phyloP scores from a whole-genome alignment of 2,329 filamentous ascomycete genomes.

The Ophiostoma quercus region DNA sequence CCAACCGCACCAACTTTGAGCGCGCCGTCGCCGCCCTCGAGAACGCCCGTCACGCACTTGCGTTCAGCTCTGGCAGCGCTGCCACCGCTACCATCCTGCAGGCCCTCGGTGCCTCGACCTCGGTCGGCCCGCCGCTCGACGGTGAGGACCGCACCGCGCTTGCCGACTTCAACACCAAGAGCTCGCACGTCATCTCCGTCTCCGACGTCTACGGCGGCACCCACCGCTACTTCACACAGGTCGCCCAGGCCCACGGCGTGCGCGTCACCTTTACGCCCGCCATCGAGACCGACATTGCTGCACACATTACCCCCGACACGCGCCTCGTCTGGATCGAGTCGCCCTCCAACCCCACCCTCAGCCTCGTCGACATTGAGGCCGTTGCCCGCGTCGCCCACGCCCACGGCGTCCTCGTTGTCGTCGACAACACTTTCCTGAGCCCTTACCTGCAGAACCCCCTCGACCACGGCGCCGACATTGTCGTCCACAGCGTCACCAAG shows the following conservation, averaged over 20 bases:
- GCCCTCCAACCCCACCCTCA: constrained; percentile 89
- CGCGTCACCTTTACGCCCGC: constrained; percentile 89
- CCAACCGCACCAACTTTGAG: constrained; percentile 94
- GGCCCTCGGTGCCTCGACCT: constrained; percentile 62
- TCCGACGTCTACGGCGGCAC: constrained; percentile 98
- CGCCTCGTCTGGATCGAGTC: constrained; percentile 97
- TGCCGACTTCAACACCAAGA: constrained; percentile 34
- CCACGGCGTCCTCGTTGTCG: constrained; percentile 89
- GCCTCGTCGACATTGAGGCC: constrained; percentile 85
- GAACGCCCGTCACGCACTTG: constrained; percentile 84
- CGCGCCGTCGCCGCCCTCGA: constrained; percentile 85
- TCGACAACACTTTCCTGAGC: constrained; percentile 97
- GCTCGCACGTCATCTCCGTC: constrained; percentile 91
- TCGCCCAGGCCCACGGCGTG: constrained; percentile 89
- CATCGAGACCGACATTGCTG: constrained; percentile 81
- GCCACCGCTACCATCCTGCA: constrained; percentile 92
- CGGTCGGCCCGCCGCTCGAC: constrained; percentile 19
- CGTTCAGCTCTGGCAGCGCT: constrained; percentile 89
- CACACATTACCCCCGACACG: constrained; percentile 81
- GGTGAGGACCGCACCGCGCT: not conserved
- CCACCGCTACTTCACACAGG: constrained; percentile 97
- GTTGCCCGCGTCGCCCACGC: constrained; percentile 78
- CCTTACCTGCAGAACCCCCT: constrained; percentile 97
- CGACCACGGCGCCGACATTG: constrained; percentile 90
- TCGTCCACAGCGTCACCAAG: constrained; percentile 95